Evolutionary conservation across 139 green algal genomes (phyloP), one percentile per base, ranked within the genome.

Genomic region (Mesotaenium endlicherianum): DNA sequence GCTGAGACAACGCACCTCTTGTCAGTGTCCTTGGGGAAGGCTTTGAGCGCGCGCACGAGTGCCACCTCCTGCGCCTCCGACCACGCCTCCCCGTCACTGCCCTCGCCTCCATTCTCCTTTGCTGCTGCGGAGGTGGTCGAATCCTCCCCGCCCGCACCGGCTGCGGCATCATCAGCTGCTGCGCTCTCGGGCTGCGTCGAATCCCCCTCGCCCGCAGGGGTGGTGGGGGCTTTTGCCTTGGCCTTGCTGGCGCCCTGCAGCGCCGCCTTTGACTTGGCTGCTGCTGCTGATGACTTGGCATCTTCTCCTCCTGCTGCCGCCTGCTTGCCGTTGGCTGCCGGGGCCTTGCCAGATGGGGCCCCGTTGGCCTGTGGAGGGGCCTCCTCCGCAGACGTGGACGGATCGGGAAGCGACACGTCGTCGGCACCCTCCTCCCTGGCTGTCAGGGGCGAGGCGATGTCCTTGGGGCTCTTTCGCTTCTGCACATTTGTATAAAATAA

Each of bases 1-100:
- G 53, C 20, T 34, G 26, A 20, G 26, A 34, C 26, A 6, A 42
- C 75, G 75, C 80, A 92, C 43, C 91, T 67, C 50, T 94, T 87
- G 34, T 81, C 64, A 1, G 58, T 84, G 1, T 98, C 94, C 75
- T 98, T 98, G 30, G 89, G 87, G 74, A 94, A 92, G 45, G 89
- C 74, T 91, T 98, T 98, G 11, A 98, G 83, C 1, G 95, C 95
- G 80, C 96, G 92, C 42, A 98, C 93, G 44, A 98, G 88, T 0
- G 91, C 93, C 49, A 96, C 74, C 88, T 97, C 91, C 87, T 98
- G 93, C 69, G 83, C 93, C 58, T 95, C 90, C 6, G 69, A 93
- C 94, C 94, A 97, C 39, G 80, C 86, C 6, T 83, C 77, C 26
- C 26, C 26, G 31, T 17, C 14, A 81, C 38, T 67, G 5, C 30